Conservation (phyloP, 495 filamentous ascomycete genomes). For the Penicillium lividum region DNA sequence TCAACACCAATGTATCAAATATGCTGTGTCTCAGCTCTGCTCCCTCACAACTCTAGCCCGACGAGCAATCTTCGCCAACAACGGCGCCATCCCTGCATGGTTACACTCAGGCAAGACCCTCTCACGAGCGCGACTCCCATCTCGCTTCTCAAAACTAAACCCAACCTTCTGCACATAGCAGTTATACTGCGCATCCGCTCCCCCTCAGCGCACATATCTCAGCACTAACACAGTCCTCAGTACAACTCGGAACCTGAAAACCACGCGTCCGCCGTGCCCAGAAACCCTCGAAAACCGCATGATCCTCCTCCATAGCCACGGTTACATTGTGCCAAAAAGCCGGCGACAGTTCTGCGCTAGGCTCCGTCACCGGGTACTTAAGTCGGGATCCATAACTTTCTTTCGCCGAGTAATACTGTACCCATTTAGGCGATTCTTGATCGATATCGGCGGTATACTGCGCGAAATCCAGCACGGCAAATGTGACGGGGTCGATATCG, state of each 20-base stretch:
- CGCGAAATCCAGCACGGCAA: constrained; percentile 51
- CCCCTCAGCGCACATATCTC: constrained; percentile 48
- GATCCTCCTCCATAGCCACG: constrained; percentile 36
- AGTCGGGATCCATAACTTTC: constrained; percentile 51
- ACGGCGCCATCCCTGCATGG: constrained; percentile 28
- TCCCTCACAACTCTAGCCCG: constrained; percentile 10
- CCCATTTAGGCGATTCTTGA: constrained; percentile 46
- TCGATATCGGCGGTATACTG: constrained; percentile 56
- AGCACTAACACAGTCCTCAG: constrained; percentile 33
- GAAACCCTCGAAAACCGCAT: constrained; percentile 39
- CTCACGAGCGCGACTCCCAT: neutral
- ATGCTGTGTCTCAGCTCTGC: neutral
- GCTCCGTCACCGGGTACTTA: constrained; percentile 35
- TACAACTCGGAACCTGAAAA: constrained; percentile 34
- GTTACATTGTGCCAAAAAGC: constrained; percentile 64
- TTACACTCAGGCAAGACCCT: constrained; percentile 22
- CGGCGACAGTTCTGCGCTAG: constrained; percentile 46
- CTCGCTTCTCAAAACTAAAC: constrained; percentile 27
- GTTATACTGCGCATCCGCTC: constrained; percentile 37
- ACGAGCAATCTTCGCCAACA: constrained; percentile 24
- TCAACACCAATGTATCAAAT: too few relatives aligned
- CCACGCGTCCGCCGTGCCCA: constrained; percentile 39
- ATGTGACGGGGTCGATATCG: constrained; percentile 55
- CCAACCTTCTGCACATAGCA: constrained; percentile 25
- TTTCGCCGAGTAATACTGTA: constrained; percentile 55